These are phyloP conservation scores for Sclerotinia minor DNA, from an alignment of 2,329 filamentous ascomycete species.

Conservation along the genomic window DNA sequence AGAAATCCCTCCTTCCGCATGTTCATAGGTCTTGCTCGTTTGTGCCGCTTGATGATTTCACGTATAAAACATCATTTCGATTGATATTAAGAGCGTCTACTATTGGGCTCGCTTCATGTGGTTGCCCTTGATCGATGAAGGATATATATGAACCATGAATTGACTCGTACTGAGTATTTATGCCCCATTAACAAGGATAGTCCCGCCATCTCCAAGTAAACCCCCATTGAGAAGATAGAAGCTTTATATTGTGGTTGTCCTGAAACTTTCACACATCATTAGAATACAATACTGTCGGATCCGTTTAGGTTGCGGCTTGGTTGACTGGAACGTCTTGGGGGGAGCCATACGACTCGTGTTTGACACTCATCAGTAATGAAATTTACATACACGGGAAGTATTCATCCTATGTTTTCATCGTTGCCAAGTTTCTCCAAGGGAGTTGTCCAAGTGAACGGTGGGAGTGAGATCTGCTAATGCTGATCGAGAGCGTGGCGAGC, in stretches of 20 bases:
- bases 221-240: not conserved
- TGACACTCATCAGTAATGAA: not conserved
- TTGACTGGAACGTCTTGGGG: not conserved
- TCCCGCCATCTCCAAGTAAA: not conserved
- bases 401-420: too few species aligned
- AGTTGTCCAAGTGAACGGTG: not conserved
- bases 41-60: slow-evolving; percentile 2
- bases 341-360: slow-evolving; percentile 12
- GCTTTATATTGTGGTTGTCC: slow-evolving; percentile 2
- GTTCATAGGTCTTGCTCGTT: slow-evolving; percentile 2
- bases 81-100: not conserved
- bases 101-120: not conserved
- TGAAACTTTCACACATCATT: not conserved
- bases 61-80: not conserved
- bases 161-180: not conserved
- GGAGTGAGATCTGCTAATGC: not conserved
- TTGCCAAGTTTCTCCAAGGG: too few species aligned
- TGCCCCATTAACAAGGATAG: slow-evolving; percentile 2
- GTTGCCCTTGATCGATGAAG: too few species aligned
- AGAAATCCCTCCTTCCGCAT: not conserved
- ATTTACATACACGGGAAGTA: not conserved
- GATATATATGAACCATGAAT: too few species aligned
- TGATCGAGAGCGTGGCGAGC: not conserved
- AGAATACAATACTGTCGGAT: not conserved
- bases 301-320: not conserved